phyloP scores from a whole-genome alignment of 768 basidiomycete genomes.

The Trametes meyenii region DNA sequence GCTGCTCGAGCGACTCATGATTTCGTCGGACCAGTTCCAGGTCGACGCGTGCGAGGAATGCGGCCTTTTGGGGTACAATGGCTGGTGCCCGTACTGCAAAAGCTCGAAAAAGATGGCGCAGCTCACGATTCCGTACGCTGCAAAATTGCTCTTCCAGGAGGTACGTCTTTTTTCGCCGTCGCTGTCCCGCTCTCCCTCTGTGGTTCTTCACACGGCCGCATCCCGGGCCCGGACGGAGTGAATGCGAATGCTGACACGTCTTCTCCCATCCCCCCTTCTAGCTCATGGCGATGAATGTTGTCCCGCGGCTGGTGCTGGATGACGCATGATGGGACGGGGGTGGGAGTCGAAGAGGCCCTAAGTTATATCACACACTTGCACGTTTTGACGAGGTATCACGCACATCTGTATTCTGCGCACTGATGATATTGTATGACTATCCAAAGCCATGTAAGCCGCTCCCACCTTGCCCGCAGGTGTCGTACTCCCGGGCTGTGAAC shows the following conservation, averaged over 20 bases:
- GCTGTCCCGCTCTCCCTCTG: not conserved
- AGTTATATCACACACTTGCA: conserved; percentile 14
- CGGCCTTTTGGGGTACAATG: conserved; percentile 92
- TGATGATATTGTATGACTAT: conserved; percentile 12
- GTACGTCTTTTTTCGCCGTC: conserved; percentile 41
- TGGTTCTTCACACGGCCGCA: not conserved
- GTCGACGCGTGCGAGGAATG: conserved; percentile 95
- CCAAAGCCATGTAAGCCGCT: not conserved
- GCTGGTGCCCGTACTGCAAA: conserved; percentile 99
- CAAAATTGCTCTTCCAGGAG: conserved; percentile 91
- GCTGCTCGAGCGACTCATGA: conserved; percentile 96
- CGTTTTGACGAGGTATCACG: conserved; percentile 18
- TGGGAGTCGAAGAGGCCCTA: conserved; percentile 6
- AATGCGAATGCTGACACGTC: conserved; percentile 1
- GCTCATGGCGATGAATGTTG: conserved; percentile 32
- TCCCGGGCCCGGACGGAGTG: not conserved
- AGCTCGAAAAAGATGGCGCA: conserved; percentile 96
- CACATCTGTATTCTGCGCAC: conserved; percentile 14
- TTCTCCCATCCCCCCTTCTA: conserved; percentile 7
- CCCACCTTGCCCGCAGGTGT: not conserved
- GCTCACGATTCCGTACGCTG: conserved; percentile 94
- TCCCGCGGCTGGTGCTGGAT: conserved; percentile 29
- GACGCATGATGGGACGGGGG: conserved; percentile 24
- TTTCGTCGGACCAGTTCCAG: conserved; percentile 97
- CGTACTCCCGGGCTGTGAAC: not conserved